Base-by-base conservation (phyloP, 768 basidiomycete genomes). In the Trametes coccinea region DNA sequence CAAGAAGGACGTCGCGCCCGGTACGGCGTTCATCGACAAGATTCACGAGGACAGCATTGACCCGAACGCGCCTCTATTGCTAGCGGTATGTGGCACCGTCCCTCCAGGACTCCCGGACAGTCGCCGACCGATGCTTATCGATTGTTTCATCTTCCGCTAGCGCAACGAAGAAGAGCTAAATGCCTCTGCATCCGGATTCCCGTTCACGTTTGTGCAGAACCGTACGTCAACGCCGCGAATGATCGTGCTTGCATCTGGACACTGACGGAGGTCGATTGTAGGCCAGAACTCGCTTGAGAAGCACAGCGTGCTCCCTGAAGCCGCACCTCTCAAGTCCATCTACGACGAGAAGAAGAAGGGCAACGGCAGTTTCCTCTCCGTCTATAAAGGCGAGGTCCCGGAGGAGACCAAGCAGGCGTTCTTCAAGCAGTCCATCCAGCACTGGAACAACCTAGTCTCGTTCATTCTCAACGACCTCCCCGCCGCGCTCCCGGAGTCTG, bases 1-100 rank as follows among this genome's bases (percentile, higher is more conserved):
- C 16, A 72, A 64, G 59, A 70, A 74, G 61, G 62, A 44, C 3
- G 75, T 75, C 22, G 62, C 71, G n/a, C 72, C 73, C 9, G 69
- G 67, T 5, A 75, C 78, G 14, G 68, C 71, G 16, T 66, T 78
- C 54, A 74, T 79, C 62, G 70, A 69, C 40, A 75, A 66, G 55
- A 68, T 84, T 29, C 82, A 84, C 66, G 75, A 77, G 34, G 77
- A 79, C 39, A 73, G 69, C 40, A 69, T 77, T 53, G 82, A 84
- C 66, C 82, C 82, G 54, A 86, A 85, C 76, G 80, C 83, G 63
- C 74, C 78, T n/a, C 49, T 79, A 30, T 60, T 80, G 22, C 73
- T 77, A 3, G 69, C 74, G 37, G 80, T 80, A 66, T 64, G 76
- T 63, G 1, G 22, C 22, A 9, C 1, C 30, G 17, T 53, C 10